These are phyloP conservation scores for Globisporangium parvum DNA, from an alignment of 352 stramenopile genomes.

Conservation along the genomic window DNA sequence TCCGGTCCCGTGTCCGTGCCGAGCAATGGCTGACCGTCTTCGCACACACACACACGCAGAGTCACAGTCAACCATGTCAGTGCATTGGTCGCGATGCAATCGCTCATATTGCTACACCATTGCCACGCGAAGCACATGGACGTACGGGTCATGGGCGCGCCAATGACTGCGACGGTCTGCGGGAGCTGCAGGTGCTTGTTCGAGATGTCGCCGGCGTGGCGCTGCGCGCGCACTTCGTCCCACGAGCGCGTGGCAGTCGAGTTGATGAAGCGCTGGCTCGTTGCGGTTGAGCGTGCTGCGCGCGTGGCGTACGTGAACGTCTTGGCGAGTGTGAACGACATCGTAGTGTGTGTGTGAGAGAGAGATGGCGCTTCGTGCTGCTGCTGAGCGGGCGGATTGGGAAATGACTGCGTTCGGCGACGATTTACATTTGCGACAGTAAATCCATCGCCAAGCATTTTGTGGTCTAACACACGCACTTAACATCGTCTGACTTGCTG, in stretches of 20 bases:
- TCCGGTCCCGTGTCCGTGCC: conserved; percentile 75
- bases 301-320: conserved; percentile 3
- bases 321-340: conserved; percentile 12
- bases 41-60: neutral
- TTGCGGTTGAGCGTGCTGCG: neutral
- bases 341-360: neutral
- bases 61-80: neutral
- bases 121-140: too few relatives aligned
- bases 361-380: neutral
- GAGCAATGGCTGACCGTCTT: conserved; percentile 77
- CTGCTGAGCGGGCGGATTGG: neutral
- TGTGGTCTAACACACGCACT: neutral
- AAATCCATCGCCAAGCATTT: neutral
- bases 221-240: conserved; percentile 59
- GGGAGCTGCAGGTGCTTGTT: conserved; percentile 52
- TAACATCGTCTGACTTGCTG: neutral
- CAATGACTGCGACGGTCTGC: conserved; percentile 75
- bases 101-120: too few relatives aligned
- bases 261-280: conserved; percentile 40
- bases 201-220: conserved; percentile 42
- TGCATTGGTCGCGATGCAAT: neutral
- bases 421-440: too few relatives aligned
- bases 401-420: neutral
- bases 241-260: conserved; percentile 40
- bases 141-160: conserved; percentile 85